Evolutionary conservation across 257 asterid species (phyloP).

Genomic region (Primulina tabacum): DNA sequence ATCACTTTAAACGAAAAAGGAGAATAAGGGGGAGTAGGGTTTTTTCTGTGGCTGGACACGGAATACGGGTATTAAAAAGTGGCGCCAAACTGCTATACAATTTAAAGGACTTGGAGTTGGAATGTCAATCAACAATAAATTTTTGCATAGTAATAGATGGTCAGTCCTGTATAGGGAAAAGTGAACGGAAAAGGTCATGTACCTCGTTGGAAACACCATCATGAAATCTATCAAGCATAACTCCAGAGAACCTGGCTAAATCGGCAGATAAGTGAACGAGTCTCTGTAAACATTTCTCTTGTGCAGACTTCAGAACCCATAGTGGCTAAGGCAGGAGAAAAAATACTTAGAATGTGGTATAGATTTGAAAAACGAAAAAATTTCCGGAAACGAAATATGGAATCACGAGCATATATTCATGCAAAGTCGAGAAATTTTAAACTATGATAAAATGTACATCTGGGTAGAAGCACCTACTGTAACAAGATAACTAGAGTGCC

Average conservation of each 20-base stretch:
- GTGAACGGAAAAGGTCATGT: conserved; percentile 16
- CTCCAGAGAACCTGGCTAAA: conserved; percentile 81
- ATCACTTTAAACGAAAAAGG: neutral
- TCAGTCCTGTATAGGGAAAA: neutral
- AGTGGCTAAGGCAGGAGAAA: conserved; percentile 53
- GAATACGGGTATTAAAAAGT: neutral
- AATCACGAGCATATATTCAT: conserved; percentile 4
- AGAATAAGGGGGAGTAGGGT: neutral
- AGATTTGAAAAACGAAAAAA: neutral
- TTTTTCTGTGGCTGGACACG: neutral
- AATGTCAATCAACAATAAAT: neutral
- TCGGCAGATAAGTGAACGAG: conserved; percentile 85
- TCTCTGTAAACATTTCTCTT: conserved; percentile 72
- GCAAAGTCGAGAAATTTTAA: neutral
- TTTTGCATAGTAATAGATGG: neutral
- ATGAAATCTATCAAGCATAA: conserved; percentile 47
- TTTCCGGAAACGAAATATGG: neutral
- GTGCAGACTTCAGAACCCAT: conserved; percentile 84
- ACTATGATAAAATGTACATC: too few relatives aligned
- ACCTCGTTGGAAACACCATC: conserved; percentile 54
- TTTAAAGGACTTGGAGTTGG: neutral
- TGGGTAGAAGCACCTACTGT: conserved; percentile 50
- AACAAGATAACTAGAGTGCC: conserved; percentile 71
- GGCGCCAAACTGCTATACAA: neutral
- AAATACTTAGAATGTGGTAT: conserved; percentile 3